Conservation (phyloP, 2,329 filamentous ascomycete genomes). For the Colletotrichum tropicicola region DNA sequence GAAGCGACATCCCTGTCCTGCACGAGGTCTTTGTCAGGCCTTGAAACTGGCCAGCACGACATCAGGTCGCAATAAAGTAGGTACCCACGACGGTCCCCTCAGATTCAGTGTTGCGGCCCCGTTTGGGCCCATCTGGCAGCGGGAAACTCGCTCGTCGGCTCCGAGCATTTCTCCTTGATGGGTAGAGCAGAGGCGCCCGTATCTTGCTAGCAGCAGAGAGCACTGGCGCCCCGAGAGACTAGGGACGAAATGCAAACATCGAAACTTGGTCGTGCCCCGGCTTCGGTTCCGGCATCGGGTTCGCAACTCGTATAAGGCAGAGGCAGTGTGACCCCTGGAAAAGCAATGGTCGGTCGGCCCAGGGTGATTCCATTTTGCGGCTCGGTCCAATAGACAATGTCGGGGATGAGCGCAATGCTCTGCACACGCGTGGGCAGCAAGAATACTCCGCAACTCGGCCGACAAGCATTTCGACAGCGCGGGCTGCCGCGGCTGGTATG, state of each 20-base stretch:
- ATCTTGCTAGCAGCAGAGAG: neutral
- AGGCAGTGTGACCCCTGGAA: neutral
- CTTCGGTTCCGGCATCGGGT: slow-evolving; percentile 21
- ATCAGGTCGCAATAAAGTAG: slow-evolving; percentile 25
- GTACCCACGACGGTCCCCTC: slow-evolving; percentile 14
- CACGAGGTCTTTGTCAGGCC: slow-evolving; percentile 8
- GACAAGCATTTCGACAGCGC: neutral
- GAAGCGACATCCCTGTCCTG: slow-evolving; percentile 12
- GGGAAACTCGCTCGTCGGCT: slow-evolving; percentile 20
- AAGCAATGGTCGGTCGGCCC: neutral
- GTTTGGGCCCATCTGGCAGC: neutral
- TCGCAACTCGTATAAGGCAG: neutral
- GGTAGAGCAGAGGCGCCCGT: too few relatives aligned
- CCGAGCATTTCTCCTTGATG: slow-evolving; percentile 14
- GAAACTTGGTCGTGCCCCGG: neutral
- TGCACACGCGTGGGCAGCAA: neutral
- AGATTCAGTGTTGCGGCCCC: slow-evolving; percentile 14
- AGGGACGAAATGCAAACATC: slow-evolving; percentile 11
- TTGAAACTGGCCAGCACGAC: slow-evolving; percentile 26
- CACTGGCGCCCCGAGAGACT: slow-evolving; percentile 7
- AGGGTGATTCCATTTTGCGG: neutral
- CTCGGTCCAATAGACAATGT: neutral
- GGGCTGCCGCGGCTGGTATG: neutral
- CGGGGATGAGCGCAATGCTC: neutral
- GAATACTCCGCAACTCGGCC: slow-evolving; percentile 22